Base-by-base conservation (phyloP, 2,329 filamentous ascomycete species). In the Cercospora sesami region DNA sequence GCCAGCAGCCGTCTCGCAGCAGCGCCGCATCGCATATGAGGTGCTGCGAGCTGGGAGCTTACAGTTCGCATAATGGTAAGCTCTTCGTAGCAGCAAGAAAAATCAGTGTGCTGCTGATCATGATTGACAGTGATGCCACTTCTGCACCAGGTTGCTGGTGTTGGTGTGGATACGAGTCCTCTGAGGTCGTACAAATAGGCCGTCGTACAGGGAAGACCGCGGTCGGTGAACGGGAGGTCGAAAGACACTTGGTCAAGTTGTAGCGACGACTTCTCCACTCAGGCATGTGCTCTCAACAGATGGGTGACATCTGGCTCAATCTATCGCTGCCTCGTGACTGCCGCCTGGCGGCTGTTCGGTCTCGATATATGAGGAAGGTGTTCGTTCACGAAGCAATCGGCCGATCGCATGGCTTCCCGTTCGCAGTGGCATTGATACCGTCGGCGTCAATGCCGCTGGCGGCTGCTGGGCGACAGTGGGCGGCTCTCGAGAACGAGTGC, bases 251-350 rank as follows among this genome's bases (percentile, higher is more conserved):
- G 53, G 64, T 55, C 68, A 68, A 70, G 60, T 70, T 55, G 64
- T 66, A 67, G 70, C 70, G 68, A 70, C 64, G 53, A 28, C 45
- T 57, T 64, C 68, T 72, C 70, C 70, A 72, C 68, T 53, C 68
- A 60, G 53, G 61, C 53, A 69, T 64, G 63, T 63, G 53, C 60
- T 16, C 63, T 60, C 67, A 63, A 39, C 63, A 45, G 28, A 48
- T 64, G 61, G 66, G 61, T 64, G 66, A 64, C 61, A 68, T 68
- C 55, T 57, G 62, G 36, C 36, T 42, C 45, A 23, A 51, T 48
- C 1, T 23, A 23, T 48, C 42, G 21, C 42, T 23, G 10, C 28
- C 39, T 51, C 61, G 53, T 39, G 51, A 64, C 55, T 33, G 55
- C 30, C 30, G 26, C n/a, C 28, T 8, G 57, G 42, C 28, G 36